These are phyloP conservation scores for Dendrobium catenatum DNA, from an alignment of 106 monocot species.

Conservation along the genomic window DNA sequence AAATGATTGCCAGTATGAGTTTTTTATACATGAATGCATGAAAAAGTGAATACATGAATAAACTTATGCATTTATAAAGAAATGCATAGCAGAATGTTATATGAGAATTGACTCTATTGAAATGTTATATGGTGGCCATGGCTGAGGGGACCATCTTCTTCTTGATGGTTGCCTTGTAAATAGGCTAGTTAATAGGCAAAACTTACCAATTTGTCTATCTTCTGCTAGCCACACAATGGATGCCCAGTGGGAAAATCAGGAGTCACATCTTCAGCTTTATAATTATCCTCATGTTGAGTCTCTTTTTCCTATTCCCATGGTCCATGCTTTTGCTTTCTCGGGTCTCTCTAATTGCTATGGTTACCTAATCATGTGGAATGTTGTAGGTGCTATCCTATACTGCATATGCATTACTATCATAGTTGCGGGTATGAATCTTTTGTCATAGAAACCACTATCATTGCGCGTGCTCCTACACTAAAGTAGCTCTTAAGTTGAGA, in stretches of 20 bases:
- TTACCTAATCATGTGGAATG: conserved; percentile 3
- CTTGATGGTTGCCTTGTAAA: conserved; percentile 11
- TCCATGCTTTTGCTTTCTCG: background rate
- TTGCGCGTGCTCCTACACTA: conserved; percentile 4
- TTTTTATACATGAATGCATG: conserved; percentile 8
- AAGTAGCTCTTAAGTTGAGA: background rate
- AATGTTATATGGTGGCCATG: background rate
- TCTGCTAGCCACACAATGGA: conserved; percentile 1
- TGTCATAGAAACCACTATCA: conserved; percentile 9
- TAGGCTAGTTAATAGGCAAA: background rate
- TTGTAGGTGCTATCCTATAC: background rate
- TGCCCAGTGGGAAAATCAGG: too few species aligned
- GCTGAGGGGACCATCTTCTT: conserved; percentile 9
- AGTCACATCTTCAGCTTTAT: too few species aligned
- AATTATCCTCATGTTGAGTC: background rate
- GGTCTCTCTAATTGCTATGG: background rate
- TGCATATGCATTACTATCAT: conserved; percentile 5
- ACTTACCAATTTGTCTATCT: conserved; percentile 9
- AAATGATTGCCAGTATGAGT: background rate
- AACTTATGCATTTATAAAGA: background rate
- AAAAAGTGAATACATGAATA: background rate
- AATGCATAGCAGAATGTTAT: background rate
- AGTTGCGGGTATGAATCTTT: conserved; percentile 3
- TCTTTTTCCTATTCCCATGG: background rate
- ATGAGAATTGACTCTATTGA: background rate